Conservation (phyloP, 2,329 filamentous ascomycete genomes). For the Colletotrichum cereale region DNA sequence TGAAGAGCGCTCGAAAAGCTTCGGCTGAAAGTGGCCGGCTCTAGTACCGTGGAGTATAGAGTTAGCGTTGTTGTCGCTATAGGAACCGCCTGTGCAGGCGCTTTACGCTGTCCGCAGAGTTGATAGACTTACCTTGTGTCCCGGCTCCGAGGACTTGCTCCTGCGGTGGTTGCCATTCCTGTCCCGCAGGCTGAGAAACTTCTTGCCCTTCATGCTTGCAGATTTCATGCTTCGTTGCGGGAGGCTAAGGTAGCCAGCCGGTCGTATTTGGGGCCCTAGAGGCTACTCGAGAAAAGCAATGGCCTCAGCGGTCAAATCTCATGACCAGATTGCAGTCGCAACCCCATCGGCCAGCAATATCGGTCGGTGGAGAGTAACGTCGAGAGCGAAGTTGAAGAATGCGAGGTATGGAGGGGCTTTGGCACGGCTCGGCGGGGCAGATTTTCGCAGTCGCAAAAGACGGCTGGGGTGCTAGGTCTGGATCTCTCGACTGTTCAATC, state of each 20-base stretch:
- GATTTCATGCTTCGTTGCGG: constrained; percentile 1
- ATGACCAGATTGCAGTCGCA: constrained; percentile 34
- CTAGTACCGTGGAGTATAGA: constrained; percentile 48
- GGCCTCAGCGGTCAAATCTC: constrained; percentile 34
- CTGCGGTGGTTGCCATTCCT: constrained; percentile 68
- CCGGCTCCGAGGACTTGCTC: constrained; percentile 67
- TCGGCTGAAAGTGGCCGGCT: constrained; percentile 67
- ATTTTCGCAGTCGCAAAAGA: constrained; percentile 40
- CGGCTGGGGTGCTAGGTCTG: constrained; percentile 28
- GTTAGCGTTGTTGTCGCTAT: constrained; percentile 21
- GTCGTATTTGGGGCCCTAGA: constrained; percentile 7
- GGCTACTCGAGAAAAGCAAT: constrained; percentile 32
- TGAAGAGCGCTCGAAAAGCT: constrained; percentile 74
- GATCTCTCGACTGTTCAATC: constrained; percentile 22
- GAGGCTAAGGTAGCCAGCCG: neutral
- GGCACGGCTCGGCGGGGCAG: constrained; percentile 39
- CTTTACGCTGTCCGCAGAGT: constrained; percentile 11
- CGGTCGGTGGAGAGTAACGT: constrained; percentile 36
- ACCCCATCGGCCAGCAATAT: constrained; percentile 36
- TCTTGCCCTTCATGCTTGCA: constrained; percentile 68
- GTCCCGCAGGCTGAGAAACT: constrained; percentile 79
- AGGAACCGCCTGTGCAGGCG: constrained; percentile 21
- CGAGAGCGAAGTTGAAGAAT: constrained; percentile 25
- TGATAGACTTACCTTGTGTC: constrained; percentile 61
- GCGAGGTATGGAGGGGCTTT: constrained; percentile 36